A percentile compares a stretch with the other conserved stretches of the same genome.
Evolutionary conservation across 139 green algal species (phyloP).

Genomic region (Trebouxia sp.): DNA sequence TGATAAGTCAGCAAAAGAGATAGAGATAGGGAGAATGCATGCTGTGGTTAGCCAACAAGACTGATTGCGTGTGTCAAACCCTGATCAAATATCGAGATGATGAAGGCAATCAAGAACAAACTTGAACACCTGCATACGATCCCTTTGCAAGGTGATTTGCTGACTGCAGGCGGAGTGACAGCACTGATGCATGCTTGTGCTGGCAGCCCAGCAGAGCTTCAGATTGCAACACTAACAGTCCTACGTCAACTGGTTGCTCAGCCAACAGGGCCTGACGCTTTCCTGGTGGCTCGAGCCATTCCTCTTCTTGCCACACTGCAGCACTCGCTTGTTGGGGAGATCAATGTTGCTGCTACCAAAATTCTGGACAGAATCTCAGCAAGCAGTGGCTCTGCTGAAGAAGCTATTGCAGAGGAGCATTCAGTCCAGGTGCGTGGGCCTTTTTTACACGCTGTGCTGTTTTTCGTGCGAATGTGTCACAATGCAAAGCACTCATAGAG

Average conservation of each 20-base stretch:
- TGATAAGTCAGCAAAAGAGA: too few relatives aligned
- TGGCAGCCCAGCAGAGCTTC: not conserved
- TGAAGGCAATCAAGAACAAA: too few relatives aligned
- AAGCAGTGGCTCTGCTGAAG: not conserved
- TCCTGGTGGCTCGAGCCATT: slow-evolving; percentile 16
- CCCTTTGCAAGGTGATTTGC: not conserved
- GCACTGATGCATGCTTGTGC: not conserved
- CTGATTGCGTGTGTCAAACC: too few relatives aligned
- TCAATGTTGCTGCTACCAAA: slow-evolving; percentile 3
- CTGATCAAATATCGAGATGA: too few relatives aligned
- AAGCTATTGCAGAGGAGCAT: not conserved
- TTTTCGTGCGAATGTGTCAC: too few relatives aligned
- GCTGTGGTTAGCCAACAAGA: too few relatives aligned
- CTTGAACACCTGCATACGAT: too few relatives aligned
- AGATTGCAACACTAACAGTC: slow-evolving; percentile 3
- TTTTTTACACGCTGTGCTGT: too few relatives aligned
- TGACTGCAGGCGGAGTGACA: not conserved
- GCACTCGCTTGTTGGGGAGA: not conserved
- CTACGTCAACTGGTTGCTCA: slow-evolving; percentile 17
- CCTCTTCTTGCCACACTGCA: slow-evolving; percentile 26
- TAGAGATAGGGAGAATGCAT: too few relatives aligned
- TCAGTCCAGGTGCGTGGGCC: slow-evolving; percentile 12
- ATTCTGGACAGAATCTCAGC: slow-evolving; percentile 8
- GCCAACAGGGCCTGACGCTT: not conserved
- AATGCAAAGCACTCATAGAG: too few relatives aligned